phyloP scores from a whole-genome alignment of 495 filamentous ascomycete genomes.

The Apiosordaria backusii region DNA sequence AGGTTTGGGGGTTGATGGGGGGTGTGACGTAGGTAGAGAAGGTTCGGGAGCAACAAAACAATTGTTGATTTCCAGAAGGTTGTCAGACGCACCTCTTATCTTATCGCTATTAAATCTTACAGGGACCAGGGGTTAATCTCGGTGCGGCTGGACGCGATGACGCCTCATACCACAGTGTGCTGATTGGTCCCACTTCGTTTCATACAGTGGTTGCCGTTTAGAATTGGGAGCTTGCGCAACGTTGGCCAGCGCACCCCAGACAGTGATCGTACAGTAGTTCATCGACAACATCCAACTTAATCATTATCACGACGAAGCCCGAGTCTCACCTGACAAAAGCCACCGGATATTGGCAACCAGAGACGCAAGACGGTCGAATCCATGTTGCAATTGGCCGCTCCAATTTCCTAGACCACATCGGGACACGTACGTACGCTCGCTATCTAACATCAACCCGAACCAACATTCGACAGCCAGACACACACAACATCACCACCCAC shows the following conservation, averaged over 20 bases:
- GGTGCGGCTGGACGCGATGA: background rate
- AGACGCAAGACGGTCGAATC: background rate
- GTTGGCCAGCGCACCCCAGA: background rate
- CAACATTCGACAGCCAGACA: conserved; percentile 12
- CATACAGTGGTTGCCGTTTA: conserved; percentile 9
- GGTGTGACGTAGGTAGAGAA: background rate
- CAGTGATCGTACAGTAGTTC: background rate
- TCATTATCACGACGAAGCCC: background rate
- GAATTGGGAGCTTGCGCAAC: conserved; percentile 17
- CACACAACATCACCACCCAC: conserved; percentile 19
- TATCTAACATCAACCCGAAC: background rate
- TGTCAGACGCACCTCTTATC: background rate
- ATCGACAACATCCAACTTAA: background rate
- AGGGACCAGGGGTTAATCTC: background rate
- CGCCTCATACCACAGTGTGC: conserved; percentile 5
- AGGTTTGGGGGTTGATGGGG: background rate
- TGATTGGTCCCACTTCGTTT: background rate
- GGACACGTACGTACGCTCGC: conserved; percentile 12
- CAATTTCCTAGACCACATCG: background rate
- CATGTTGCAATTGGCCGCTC: conserved; percentile 4
- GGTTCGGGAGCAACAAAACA: background rate
- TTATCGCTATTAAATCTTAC: background rate
- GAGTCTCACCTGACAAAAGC: background rate
- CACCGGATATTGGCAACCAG: background rate
- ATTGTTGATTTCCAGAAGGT: conserved; percentile 3